Evolutionary conservation across 371 early-diverging fungal genomes (phyloP), one percentile per base, ranked within the genome.

Genomic region (Smittium culicis): DNA sequence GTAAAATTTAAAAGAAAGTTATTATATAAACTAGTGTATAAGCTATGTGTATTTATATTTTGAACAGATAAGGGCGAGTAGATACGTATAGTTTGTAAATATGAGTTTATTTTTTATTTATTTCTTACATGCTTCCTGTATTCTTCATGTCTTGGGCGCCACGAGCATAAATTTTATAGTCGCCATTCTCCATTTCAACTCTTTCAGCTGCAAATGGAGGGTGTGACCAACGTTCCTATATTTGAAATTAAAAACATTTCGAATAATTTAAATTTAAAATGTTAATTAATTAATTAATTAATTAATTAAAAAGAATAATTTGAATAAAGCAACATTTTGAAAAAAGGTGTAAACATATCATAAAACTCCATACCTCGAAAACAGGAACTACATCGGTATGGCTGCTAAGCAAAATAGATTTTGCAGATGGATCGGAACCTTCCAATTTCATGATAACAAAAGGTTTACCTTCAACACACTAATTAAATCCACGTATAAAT

Each of bases 361-460:
- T 11, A 45, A 20, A 45, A 11, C 5, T 5, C 11, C 11, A 45
- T 57, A 64, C 65, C 66, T 78, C 79, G 65, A 84, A 86, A 67
- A 90, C 89, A 5, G 92, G 91, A 30, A 91, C 92, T 0, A 91
- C 92, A 71, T 91, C 92, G 16, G 84, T 85, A 77, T 91, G 92
- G 61, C 85, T 84, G 83, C 88, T 89, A 68, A 90, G 84, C 55
- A 88, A 68, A 56, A 91, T 67, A 35, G 84, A 68, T 54, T 83
- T 80, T 65, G 80, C 68, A 11, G 54, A 45, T 20, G 88, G 83
- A 35, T 83, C 75, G 1, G 69, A 67, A 16, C 88, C 89, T 17
- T 66, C 66, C 79, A 82, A 82, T 29, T 85, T 88, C 72, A 90
- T 69, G 56, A 91, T 78, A 34, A 86, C 82, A 3, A 87, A 74